Conservation (phyloP, 2,329 filamentous ascomycete genomes). For the Thielaviopsis populi region DNA sequence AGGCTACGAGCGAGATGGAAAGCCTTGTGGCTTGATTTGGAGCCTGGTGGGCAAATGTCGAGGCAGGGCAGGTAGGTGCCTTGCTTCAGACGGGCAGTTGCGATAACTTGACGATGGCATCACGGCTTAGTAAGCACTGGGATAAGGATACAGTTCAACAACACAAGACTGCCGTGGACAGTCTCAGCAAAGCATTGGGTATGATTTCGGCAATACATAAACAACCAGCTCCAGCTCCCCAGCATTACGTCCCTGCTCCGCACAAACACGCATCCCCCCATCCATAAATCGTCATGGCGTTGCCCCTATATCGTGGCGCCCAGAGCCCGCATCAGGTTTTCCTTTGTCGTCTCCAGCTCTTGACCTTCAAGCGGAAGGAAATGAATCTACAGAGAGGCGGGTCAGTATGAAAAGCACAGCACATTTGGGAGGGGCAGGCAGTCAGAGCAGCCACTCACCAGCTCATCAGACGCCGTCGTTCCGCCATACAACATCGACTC, state of each 20-base stretch:
- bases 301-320: not conserved
- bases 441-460: slow-evolving; percentile 38
- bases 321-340: slow-evolving; percentile 39
- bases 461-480: slow-evolving; percentile 46
- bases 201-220: slow-evolving; percentile 14
- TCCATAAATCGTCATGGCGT: slow-evolving; percentile 22
- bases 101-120: not conserved
- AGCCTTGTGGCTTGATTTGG: not conserved
- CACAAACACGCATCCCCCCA: slow-evolving; percentile 20
- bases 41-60: not conserved
- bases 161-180: not conserved
- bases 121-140: slow-evolving; percentile 14
- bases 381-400: slow-evolving; percentile 36
- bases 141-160: slow-evolving; percentile 5
- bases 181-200: slow-evolving; percentile 1
- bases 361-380: slow-evolving; percentile 49
- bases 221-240: slow-evolving; percentile 15
- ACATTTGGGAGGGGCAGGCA: not conserved
- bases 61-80: not conserved
- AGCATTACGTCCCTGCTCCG: not conserved
- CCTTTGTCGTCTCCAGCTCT: slow-evolving; percentile 42
- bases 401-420: slow-evolving; percentile 19
- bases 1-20: not conserved
- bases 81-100: slow-evolving; percentile 12
- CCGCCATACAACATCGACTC: slow-evolving; percentile 67